Percentiles rank a stretch among this genome's conserved stretches.
phyloP scores from a whole-genome alignment of 2,329 filamentous ascomycete species.

The Sporothrix luriei region DNA sequence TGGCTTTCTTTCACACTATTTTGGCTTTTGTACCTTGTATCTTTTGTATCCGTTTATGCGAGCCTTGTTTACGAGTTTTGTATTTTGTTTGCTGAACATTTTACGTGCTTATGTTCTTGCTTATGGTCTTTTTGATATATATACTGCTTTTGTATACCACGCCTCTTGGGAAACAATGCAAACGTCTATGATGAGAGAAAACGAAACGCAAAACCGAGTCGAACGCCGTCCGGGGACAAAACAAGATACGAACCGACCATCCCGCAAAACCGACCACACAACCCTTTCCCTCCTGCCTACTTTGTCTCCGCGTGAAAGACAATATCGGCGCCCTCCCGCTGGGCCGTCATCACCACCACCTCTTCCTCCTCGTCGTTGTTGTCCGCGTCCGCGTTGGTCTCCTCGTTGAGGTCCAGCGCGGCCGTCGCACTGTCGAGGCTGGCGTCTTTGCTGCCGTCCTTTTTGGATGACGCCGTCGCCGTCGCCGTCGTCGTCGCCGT shows the following conservation, averaged over 20 bases:
- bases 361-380: constrained; percentile 11
- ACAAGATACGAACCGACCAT: not conserved
- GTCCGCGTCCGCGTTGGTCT: not conserved
- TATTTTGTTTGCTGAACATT: too few species aligned
- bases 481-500: not conserved
- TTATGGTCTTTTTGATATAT: not conserved
- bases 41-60: not conserved
- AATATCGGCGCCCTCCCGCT: constrained; percentile 19
- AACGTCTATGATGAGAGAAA: not conserved
- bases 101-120: not conserved
- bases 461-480: not conserved
- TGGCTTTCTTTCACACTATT: not conserved
- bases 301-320: constrained; percentile 11
- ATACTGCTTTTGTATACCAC: not conserved
- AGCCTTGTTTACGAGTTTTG: not conserved
- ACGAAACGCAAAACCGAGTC: not conserved
- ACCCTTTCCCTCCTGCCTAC: not conserved
- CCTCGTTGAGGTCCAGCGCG: constrained; percentile 13
- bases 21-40: not conserved
- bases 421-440: constrained; percentile 28
- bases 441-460: not conserved
- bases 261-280: not conserved
- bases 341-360: constrained; percentile 20
- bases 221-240: constrained; percentile 4
- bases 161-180: not conserved